A percentile compares a stretch with the other conserved stretches of the same genome.
phyloP scores from a whole-genome alignment of 2,329 filamentous ascomycete species.

The Aspergillus luchuensis region DNA sequence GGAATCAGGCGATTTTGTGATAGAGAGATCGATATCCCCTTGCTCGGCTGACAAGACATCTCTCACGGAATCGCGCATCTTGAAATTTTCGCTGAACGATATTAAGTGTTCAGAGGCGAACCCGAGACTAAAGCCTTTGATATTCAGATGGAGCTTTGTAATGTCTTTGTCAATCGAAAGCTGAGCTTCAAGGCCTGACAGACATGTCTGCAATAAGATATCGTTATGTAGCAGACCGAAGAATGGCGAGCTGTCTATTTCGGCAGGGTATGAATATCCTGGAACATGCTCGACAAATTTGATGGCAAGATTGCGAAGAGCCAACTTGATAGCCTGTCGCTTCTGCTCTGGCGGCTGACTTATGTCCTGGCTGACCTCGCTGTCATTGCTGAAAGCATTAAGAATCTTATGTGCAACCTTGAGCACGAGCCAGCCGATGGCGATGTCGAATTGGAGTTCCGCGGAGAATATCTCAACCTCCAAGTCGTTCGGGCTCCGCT shows the following conservation, averaged over 20 bases:
- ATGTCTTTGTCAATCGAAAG: constrained; percentile 23
- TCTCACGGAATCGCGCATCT: constrained; percentile 49
- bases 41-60: constrained; percentile 41
- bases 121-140: constrained; percentile 50
- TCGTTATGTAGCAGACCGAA: constrained; percentile 32
- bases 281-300: constrained; percentile 43
- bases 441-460: constrained; percentile 42
- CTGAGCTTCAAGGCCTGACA: constrained; percentile 30
- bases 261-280: constrained; percentile 29
- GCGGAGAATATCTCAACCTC: constrained; percentile 36
- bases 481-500: constrained; percentile 20
- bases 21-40: constrained; percentile 43
- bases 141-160: constrained; percentile 32
- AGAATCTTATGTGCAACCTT: constrained; percentile 40
- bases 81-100: constrained; percentile 53
- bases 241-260: constrained; percentile 17
- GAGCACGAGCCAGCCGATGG: constrained; percentile 44
- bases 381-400: constrained; percentile 20
- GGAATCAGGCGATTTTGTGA: constrained; percentile 34
- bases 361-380: constrained; percentile 13
- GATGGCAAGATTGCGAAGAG: constrained; percentile 34
- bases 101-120: constrained; percentile 54
- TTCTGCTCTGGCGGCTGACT: constrained; percentile 9
- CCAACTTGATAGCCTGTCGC: constrained; percentile 27
- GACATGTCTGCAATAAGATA: constrained; percentile 34